Conservation (phyloP, 2,329 filamentous ascomycete species). For the Byssochlamys sp. region DNA sequence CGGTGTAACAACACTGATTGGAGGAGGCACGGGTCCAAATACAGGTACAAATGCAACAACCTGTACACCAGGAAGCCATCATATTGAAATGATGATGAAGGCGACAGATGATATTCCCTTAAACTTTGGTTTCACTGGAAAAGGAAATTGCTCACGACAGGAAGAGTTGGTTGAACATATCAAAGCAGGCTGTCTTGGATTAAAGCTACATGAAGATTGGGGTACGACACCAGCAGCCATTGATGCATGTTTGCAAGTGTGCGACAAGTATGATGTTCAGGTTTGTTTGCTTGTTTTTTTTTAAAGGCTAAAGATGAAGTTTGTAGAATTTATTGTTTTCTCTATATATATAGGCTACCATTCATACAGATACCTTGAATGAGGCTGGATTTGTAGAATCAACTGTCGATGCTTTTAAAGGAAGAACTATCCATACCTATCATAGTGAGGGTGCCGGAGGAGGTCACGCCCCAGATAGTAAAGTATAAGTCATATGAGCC, state of each 20-base stretch:
- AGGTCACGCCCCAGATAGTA: conserved; percentile 89
- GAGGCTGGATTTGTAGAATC: conserved; percentile 95
- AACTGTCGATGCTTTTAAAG: conserved; percentile 72
- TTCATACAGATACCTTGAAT: conserved; percentile 93
- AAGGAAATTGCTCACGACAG: conserved; percentile 75
- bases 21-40: conserved; percentile 85
- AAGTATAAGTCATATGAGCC: no score
- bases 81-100: conserved; percentile 82
- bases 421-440: conserved; percentile 87
- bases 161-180: conserved; percentile 67
- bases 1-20: conserved; percentile 82
- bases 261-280: conserved; percentile 85
- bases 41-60: conserved; percentile 87
- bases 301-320: no score
- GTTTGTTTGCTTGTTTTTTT: no score
- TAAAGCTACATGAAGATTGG: conserved; percentile 97
- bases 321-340: no score
- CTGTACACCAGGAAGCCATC: conserved; percentile 75
- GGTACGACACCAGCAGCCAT: conserved; percentile 84
- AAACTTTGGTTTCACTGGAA: conserved; percentile 84
- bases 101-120: conserved; percentile 71
- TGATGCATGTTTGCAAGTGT: conserved; percentile 73
- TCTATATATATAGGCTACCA: no score
- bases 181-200: conserved; percentile 71
- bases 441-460: conserved; percentile 93